Percentiles rank a stretch among this genome's conserved stretches.
These are phyloP conservation scores for Trichoderma afroharzianum DNA, from an alignment of 2,329 filamentous ascomycete genomes.

Conservation along the genomic window DNA sequence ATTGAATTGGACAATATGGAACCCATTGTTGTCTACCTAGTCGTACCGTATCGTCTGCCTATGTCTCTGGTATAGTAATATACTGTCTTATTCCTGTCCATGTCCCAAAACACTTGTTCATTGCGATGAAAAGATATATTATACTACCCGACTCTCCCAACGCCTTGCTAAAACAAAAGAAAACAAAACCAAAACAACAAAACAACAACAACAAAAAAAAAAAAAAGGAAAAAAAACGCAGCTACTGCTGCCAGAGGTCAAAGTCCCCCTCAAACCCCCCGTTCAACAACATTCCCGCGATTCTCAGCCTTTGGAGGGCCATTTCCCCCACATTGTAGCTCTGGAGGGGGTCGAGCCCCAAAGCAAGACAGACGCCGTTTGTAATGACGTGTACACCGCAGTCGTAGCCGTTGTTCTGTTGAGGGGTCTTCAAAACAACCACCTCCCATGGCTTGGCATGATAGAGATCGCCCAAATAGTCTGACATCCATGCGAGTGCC, in stretches of 20 bases:
- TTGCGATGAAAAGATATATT: neutral
- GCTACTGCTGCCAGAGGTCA: slow-evolving; percentile 25
- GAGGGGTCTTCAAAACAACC: slow-evolving; percentile 50
- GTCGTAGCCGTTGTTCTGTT: slow-evolving; percentile 65
- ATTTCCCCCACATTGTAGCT: slow-evolving; percentile 53
- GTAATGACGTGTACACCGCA: slow-evolving; percentile 76
- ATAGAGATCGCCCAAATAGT: slow-evolving; percentile 38
- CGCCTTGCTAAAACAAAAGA: neutral
- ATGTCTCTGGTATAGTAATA: neutral
- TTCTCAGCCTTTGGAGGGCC: slow-evolving; percentile 54
- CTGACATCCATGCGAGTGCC: slow-evolving; percentile 52
- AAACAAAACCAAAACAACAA: neutral
- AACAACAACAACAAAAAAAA: neutral
- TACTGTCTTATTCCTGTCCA: neutral
- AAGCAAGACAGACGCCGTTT: slow-evolving; percentile 62
- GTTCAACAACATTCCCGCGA: slow-evolving; percentile 64
- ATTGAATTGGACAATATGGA: neutral
- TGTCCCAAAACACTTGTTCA: neutral
- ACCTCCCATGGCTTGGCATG: slow-evolving; percentile 58
- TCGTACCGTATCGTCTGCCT: neutral
- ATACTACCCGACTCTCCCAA: neutral
- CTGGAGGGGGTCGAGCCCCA: slow-evolving; percentile 50
- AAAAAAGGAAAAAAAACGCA: neutral
- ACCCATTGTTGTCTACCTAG: neutral
- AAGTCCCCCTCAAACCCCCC: slow-evolving; percentile 63